Percentiles rank a stretch among this genome's conserved stretches.
Conservation (phyloP, 1,139 yeast genomes). For the Candida labiduridarum region DNA sequence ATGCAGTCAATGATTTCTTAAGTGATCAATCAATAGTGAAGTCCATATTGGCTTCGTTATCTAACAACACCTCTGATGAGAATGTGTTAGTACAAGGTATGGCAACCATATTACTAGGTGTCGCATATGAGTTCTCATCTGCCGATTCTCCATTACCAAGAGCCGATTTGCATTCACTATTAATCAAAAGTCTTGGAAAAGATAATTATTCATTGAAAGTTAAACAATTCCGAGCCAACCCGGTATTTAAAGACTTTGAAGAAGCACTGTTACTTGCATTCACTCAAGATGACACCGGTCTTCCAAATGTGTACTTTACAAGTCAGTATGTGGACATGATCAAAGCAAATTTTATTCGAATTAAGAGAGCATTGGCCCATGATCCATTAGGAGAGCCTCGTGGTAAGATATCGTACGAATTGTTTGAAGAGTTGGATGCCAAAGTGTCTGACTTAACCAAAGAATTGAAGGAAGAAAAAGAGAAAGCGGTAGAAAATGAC, state of each 20-base stretch:
- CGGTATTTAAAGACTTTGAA: conserved; percentile 56
- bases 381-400: conserved; percentile 76
- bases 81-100: conserved; percentile 72
- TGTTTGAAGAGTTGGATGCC: conserved; percentile 62
- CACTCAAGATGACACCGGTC: conserved; percentile 73
- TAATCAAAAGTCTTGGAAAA: conserved; percentile 73
- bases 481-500: conserved; percentile 25
- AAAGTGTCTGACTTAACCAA: conserved; percentile 32
- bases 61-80: conserved; percentile 61
- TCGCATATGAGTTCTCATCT: conserved; percentile 80
- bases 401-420: conserved; percentile 66
- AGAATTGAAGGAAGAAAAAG: conserved; percentile 29
- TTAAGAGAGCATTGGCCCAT: conserved; percentile 70
- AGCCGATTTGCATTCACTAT: conserved; percentile 58
- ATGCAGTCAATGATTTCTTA: conserved; percentile 76
- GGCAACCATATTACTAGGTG: conserved; percentile 72
- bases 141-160: conserved; percentile 72
- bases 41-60: conserved; percentile 66
- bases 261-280: conserved; percentile 24
- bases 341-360: conserved; percentile 69
- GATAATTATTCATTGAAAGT: conserved; percentile 79
- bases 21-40: conserved; percentile 67
- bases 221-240: conserved; percentile 67
- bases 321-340: conserved; percentile 63
- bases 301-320: conserved; percentile 82